Percentiles rank a stretch among this genome's conserved stretches.
Evolutionary conservation across 768 basidiomycete genomes (phyloP).

Genomic region (Boletales sp.): DNA sequence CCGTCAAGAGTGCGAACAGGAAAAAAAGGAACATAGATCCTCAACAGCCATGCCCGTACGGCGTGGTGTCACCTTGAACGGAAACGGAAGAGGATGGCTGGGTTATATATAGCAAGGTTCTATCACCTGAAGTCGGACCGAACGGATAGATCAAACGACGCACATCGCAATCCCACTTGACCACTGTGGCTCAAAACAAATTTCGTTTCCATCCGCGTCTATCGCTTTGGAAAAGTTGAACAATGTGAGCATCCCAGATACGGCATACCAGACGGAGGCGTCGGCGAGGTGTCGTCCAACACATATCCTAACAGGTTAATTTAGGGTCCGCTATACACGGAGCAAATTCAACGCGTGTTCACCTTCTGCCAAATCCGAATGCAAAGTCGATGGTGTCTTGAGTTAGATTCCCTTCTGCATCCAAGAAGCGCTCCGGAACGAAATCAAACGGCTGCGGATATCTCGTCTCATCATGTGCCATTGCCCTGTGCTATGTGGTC

Average conservation of each 20-base stretch:
- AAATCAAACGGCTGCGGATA: constrained; percentile 34
- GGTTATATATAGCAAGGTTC: background rate
- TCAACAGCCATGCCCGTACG: background rate
- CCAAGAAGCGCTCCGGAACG: constrained; percentile 30
- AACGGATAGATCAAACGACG: background rate
- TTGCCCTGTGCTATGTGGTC: constrained; percentile 22
- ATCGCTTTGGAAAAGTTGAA: constrained; percentile 26
- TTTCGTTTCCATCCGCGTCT: constrained; percentile 20
- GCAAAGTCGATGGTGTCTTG: constrained; percentile 15
- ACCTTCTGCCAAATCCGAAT: constrained; percentile 30
- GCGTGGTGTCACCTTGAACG: constrained; percentile 11
- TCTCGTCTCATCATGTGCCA: constrained; percentile 29
- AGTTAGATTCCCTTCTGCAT: constrained; percentile 17
- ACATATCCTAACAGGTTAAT: constrained; percentile 10
- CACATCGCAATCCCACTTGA: constrained; percentile 16
- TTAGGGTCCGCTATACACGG: background rate
- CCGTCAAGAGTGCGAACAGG: background rate
- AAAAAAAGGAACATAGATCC: constrained; percentile 2
- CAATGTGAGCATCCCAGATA: constrained; percentile 25
- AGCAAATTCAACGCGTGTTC: background rate
- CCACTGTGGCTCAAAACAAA: constrained; percentile 17
- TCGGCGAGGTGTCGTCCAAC: constrained; percentile 24
- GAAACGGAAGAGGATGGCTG: constrained; percentile 18
- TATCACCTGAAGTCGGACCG: background rate
- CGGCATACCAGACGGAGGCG: constrained; percentile 26